Percentiles rank a stretch among this genome's conserved stretches.
Conservation (phyloP, 345 rosid species). For the Citrus cavaleriei region DNA sequence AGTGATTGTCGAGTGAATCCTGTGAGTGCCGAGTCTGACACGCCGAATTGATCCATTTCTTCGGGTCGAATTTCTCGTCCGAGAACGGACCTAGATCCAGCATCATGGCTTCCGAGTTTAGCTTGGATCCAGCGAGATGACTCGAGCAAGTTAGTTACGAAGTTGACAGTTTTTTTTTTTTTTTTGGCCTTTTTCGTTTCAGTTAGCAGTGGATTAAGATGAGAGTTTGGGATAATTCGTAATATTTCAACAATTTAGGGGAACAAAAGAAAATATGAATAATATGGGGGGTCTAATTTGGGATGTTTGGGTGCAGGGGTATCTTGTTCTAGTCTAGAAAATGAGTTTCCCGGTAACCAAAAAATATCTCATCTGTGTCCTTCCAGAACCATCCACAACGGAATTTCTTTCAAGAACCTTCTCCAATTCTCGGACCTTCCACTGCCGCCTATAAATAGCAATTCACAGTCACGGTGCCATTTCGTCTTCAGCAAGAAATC, state of each 20-base stretch:
- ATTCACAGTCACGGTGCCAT: neutral
- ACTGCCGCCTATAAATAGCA: neutral
- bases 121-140: neutral
- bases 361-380: neutral
- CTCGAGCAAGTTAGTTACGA: neutral
- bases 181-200: neutral
- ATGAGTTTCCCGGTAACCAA: neutral
- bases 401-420: constrained; percentile 25
- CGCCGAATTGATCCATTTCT: constrained; percentile 91
- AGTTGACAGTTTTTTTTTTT: neutral
- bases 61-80: constrained; percentile 90
- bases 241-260: neutral
- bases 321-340: neutral
- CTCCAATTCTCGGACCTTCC: constrained; percentile 16
- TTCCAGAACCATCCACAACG: constrained; percentile 33
- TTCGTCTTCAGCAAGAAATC: neutral
- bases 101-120: constrained; percentile 39
- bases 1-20: constrained; percentile 81
- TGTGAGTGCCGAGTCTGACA: constrained; percentile 79
- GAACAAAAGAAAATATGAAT: neutral
- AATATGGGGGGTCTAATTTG: neutral
- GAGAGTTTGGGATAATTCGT: neutral
- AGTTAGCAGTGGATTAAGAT: neutral
- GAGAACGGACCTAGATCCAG: constrained; percentile 96
- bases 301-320: neutral